These are phyloP conservation scores for Bjerkandera adusta DNA, from an alignment of 1,284 basidiomycete genomes.

Conservation along the genomic window DNA sequence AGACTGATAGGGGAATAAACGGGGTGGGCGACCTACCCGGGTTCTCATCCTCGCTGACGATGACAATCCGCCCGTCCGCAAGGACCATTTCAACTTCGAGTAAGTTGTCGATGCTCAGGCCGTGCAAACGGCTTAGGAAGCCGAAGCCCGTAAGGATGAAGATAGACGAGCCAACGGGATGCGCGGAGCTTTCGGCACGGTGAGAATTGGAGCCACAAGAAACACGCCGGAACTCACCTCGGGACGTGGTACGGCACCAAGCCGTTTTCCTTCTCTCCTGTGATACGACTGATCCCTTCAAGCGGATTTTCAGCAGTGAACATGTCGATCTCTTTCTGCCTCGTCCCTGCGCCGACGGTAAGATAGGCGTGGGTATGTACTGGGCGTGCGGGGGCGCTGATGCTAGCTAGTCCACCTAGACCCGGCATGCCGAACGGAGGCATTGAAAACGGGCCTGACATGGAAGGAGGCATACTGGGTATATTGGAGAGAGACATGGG, in stretches of 20 bases:
- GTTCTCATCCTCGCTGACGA: conserved; percentile 64
- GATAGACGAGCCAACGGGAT: conserved; percentile 77
- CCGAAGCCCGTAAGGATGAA: conserved; percentile 91
- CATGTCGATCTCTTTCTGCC: conserved; percentile 80
- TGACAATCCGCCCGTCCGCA: conserved; percentile 74
- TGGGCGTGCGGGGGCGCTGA: conserved; percentile 38
- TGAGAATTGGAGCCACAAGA: conserved; percentile 15
- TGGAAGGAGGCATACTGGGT: no score
- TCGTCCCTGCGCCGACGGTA: conserved; percentile 80
- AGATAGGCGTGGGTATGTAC: conserved; percentile 71
- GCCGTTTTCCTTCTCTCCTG: conserved; percentile 44
- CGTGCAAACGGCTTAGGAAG: conserved; percentile 80
- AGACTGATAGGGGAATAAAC: not conserved
- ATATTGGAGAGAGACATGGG: no score
- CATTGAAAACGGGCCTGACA: no score
- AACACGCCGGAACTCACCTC: conserved; percentile 48
- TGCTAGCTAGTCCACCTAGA: not conserved
- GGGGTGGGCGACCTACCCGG: conserved; percentile 43
- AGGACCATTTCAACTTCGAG: conserved; percentile 86
- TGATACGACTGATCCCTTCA: conserved; percentile 40
- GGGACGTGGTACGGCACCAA: conserved; percentile 83
- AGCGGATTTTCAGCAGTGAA: conserved; percentile 72
- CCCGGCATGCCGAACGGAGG: not conserved
- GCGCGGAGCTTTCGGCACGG: conserved; percentile 51
- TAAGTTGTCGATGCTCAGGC: conserved; percentile 82